These are phyloP conservation scores for Rhododendron mucronatum DNA, from an alignment of 148 eudicot genomes.

Conservation along the genomic window DNA sequence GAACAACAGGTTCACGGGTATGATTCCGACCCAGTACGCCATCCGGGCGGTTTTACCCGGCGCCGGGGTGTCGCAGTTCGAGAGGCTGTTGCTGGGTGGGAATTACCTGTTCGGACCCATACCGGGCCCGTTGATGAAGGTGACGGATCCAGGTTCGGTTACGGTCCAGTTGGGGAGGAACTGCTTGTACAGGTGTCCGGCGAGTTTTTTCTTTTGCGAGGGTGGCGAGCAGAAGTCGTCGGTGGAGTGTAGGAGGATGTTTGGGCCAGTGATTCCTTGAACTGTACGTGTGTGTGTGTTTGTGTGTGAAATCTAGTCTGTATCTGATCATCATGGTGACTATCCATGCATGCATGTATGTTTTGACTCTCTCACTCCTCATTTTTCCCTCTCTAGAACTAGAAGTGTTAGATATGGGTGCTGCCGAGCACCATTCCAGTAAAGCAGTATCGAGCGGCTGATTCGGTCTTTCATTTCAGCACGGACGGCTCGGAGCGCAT, in stretches of 20 bases:
- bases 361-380: not conserved
- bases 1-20: conserved; percentile 58
- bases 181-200: conserved; percentile 74
- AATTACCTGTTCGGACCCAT: conserved; percentile 74
- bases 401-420: not conserved
- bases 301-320: not conserved
- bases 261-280: conserved; percentile 65
- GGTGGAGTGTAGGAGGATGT: conserved; percentile 46
- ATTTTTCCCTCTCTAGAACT: not conserved
- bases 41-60: conserved; percentile 44
- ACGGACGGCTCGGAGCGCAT: no score
- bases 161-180: conserved; percentile 56
- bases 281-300: not conserved
- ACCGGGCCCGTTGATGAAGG: conserved; percentile 53
- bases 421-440: no score
- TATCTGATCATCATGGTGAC: not conserved
- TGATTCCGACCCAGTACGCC: conserved; percentile 67
- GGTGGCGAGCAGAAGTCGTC: conserved; percentile 74
- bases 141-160: conserved; percentile 45
- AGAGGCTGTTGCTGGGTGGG: conserved; percentile 79
- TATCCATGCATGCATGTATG: not conserved
- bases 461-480: no score
- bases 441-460: no score
- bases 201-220: conserved; percentile 51
- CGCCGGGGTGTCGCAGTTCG: conserved; percentile 38